phyloP scores from a whole-genome alignment of 192 early-diverging fungal species.

The Gryganskiella cystojenkinii region DNA sequence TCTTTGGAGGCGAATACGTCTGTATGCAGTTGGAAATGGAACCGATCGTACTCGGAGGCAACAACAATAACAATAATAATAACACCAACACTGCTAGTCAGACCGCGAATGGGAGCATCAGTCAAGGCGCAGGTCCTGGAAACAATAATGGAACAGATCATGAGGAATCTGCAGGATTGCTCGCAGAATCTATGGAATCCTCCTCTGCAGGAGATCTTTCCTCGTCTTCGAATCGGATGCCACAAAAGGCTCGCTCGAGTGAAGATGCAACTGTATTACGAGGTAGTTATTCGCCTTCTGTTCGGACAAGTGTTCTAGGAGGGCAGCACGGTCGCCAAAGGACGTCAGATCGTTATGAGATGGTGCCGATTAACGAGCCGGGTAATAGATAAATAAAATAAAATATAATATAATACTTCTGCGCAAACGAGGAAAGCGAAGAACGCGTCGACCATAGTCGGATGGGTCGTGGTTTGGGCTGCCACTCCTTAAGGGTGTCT shows the following conservation, averaged over 20 bases:
- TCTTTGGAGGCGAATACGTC: constrained; percentile 81
- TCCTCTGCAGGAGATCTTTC: not conserved
- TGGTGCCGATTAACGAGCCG: constrained; percentile 37
- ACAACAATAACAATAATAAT: constrained; percentile 3
- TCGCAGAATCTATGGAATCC: constrained; percentile 37
- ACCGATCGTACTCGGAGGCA: constrained; percentile 66
- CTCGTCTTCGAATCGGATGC: constrained; percentile 5
- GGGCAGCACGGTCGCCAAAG: constrained; percentile 33
- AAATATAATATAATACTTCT: not conserved
- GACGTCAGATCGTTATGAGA: constrained; percentile 55
- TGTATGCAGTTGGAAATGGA: constrained; percentile 86
- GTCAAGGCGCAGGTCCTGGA: not conserved
- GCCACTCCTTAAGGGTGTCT: no score
- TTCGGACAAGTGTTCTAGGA: constrained; percentile 35
- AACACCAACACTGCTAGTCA: not conserved
- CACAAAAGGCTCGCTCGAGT: constrained; percentile 34
- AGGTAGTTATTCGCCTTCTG: constrained; percentile 7
- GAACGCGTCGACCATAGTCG: no score
- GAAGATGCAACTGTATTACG: constrained; percentile 20
- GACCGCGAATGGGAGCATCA: not conserved
- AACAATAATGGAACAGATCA: constrained; percentile 6
- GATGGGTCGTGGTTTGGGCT: no score
- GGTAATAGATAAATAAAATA: constrained; percentile 15
- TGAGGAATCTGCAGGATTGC: constrained; percentile 32
- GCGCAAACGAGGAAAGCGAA: no score